Evolutionary conservation across 176 grass and related monocot genomes (phyloP).

Genomic region (Bothriochloa decipiens): DNA sequence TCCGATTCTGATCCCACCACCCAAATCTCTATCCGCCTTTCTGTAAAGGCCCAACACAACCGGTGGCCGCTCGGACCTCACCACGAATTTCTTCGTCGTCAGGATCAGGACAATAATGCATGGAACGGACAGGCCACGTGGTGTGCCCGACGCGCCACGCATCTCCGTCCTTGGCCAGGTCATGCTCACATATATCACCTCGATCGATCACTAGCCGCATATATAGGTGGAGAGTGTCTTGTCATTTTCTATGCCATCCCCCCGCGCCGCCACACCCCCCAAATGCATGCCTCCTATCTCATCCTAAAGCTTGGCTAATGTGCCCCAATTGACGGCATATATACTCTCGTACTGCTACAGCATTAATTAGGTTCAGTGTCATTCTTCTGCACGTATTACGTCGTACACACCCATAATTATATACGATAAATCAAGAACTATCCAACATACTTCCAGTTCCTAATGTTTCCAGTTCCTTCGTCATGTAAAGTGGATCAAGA

Average conservation of each 20-base stretch:
- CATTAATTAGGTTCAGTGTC: no score
- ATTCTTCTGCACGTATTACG: no score
- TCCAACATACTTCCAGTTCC: no score
- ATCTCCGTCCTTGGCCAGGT: not conserved
- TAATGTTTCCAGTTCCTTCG: no score
- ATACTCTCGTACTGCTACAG: no score
- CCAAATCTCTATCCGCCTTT: not conserved
- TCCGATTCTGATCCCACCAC: not conserved
- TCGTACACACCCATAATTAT: no score
- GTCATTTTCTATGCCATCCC: not conserved
- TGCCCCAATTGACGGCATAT: no score
- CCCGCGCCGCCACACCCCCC: no score
- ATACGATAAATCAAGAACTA: no score
- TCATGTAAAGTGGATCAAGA: no score
- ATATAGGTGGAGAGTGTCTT: not conserved
- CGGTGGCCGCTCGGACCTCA: not conserved
- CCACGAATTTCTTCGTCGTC: not conserved
- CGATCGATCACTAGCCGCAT: not conserved
- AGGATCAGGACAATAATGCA: constrained; percentile 30
- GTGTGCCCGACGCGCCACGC: not conserved
- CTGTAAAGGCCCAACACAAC: not conserved
- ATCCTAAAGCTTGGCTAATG: no score
- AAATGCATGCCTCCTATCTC: no score
- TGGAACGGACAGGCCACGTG: constrained; percentile 15
- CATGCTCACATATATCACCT: not conserved